Base-by-base conservation (phyloP, 768 basidiomycete genomes). In the Boletus sensibilis region DNA sequence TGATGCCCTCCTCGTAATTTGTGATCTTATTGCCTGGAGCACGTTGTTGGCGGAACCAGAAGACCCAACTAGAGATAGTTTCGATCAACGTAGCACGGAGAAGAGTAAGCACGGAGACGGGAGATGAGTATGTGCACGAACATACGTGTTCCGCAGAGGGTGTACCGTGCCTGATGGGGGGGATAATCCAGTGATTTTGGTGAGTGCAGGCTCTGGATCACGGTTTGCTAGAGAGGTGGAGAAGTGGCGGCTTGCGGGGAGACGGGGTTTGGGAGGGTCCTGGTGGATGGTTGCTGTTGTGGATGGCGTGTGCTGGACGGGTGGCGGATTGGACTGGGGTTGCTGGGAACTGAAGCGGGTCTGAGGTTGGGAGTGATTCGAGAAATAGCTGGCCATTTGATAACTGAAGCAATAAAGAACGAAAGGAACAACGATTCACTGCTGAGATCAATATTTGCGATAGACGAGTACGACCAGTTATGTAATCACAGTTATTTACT, bases 1-100 rank as follows among this genome's bases (percentile, higher is more conserved):
- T 93, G 67, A 98, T 96, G 29, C 94, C 93, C 67, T 96, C 94
- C 66, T 97, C 94, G 68, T 98, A 97, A 68, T 84, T 94, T 12
- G 86, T 80, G 59, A 91, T 86, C 75, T 94, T 96, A 59, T 90
- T 92, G 14, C 92, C 93, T 16, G 92, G 92, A 2, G 90, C 78
- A 59, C 92, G 88, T 69, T 96, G 93, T 68, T 93, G 89, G 60
- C 91, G 83, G 76, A 92, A 94, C 88, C 89, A 94, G 69, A 93
- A 93, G 7, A 92, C 82, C 92, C 92, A 94, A 55, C 90, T 92
- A 68, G 41, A 60, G 60, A 69, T 54, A 64, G 12, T 48, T 46
- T 43, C 45, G 33, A 55, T 62, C 60, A 62, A 65, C 39, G 40
- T 51, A 43, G 64, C 58, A 18, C 3, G 37, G 18, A 50, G 62